phyloP scores from a whole-genome alignment of 2,329 filamentous ascomycete species.

The Cladophialophora exuberans region DNA sequence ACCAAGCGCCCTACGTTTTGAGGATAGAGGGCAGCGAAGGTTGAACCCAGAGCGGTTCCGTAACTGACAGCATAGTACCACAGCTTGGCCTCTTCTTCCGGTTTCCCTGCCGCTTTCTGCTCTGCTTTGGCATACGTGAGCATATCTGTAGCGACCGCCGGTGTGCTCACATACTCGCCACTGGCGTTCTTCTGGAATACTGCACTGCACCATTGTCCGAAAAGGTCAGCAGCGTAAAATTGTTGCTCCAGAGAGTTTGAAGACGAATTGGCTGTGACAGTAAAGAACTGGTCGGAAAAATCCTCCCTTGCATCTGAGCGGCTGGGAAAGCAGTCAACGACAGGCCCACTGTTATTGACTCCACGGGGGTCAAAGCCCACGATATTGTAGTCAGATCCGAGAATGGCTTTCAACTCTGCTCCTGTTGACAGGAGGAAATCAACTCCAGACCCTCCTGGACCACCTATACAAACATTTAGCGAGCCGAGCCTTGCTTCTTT shows the following conservation, averaged over 20 bases:
- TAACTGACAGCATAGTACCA: neutral
- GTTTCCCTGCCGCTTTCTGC: too few species aligned
- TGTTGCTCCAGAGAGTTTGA: neutral
- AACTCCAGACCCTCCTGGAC: too few species aligned
- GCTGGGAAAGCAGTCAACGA: neutral
- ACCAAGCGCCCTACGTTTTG: neutral
- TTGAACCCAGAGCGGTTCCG: neutral
- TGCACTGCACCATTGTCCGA: too few species aligned
- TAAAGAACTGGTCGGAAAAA: neutral
- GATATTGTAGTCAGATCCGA: neutral
- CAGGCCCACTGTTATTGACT: neutral
- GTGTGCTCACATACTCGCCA: too few species aligned
- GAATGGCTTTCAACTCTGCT: too few species aligned
- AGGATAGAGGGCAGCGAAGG: slow-evolving; percentile 2
- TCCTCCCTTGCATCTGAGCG: too few species aligned
- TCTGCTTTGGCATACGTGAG: neutral
- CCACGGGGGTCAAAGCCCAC: neutral
- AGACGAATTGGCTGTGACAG: neutral
- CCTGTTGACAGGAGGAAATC: too few species aligned
- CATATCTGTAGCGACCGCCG: neutral
- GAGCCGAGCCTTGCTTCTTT: too few species aligned
- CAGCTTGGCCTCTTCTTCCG: neutral
- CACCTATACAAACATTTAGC: too few species aligned
- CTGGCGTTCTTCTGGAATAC: too few species aligned
- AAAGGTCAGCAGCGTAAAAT: too few species aligned